These are phyloP conservation scores for Aspergillus latus DNA, from an alignment of 2,329 filamentous ascomycete genomes.

Conservation along the genomic window DNA sequence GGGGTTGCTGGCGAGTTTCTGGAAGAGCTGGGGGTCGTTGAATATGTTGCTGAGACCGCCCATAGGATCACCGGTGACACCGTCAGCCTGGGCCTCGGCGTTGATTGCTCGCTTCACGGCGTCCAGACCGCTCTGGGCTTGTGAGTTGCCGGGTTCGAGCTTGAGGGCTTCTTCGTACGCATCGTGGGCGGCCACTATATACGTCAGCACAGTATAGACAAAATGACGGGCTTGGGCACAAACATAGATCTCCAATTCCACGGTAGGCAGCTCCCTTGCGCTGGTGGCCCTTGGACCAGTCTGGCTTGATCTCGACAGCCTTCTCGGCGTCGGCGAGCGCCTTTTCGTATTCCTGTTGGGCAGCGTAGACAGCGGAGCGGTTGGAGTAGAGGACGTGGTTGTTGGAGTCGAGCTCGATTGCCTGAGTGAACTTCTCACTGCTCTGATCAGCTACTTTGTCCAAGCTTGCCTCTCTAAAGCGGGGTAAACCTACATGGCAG, in stretches of 20 bases:
- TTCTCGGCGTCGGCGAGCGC: constrained; percentile 89
- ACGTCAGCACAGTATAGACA: constrained; percentile 12
- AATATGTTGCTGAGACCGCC: constrained; percentile 89
- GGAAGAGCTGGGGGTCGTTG: constrained; percentile 82
- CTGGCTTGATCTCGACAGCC: constrained; percentile 90
- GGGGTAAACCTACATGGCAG: constrained; percentile 75
- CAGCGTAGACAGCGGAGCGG: constrained; percentile 82
- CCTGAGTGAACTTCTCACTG: constrained; percentile 91
- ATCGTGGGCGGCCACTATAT: constrained; percentile 72
- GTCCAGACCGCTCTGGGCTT: constrained; percentile 83
- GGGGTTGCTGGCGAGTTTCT: constrained; percentile 90
- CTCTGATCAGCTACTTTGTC: constrained; percentile 6
- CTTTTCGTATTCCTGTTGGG: constrained; percentile 81
- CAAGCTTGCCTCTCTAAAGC: constrained; percentile 6
- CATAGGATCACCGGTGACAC: constrained; percentile 62
- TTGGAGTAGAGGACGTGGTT: constrained; percentile 99
- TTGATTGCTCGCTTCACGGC: constrained; percentile 87
- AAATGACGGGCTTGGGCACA: constrained; percentile 22
- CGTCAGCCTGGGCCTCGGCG: constrained; percentile 65
- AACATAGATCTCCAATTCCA: constrained; percentile 76
- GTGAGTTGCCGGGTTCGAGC: constrained; percentile 85
- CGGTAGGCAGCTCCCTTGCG: constrained; percentile 90
- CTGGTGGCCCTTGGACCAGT: constrained; percentile 97
- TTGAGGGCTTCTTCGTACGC: constrained; percentile 95
- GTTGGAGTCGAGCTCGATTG: constrained; percentile 79